Percentiles rank a stretch among this genome's conserved stretches.
Conservation (phyloP, 1,284 basidiomycete genomes). For the Stereum hirsutum region DNA sequence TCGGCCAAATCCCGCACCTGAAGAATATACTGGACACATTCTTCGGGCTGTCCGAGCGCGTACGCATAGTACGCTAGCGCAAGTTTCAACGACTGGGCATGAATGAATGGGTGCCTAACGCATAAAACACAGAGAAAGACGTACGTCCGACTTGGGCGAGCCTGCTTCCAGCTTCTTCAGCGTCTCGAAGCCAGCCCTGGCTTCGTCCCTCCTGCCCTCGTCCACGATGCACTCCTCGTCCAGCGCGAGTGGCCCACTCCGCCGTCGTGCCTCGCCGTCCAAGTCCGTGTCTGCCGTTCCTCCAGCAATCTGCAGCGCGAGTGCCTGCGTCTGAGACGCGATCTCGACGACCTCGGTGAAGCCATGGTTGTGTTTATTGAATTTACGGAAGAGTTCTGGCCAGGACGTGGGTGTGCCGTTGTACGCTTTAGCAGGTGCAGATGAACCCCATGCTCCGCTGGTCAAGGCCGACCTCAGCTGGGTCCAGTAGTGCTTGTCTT, state of each 20-base stretch:
- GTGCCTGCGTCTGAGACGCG: slow-evolving; percentile 53
- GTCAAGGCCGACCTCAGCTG: slow-evolving; percentile 61
- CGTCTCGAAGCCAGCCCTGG: slow-evolving; percentile 34
- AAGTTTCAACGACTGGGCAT: slow-evolving; percentile 44
- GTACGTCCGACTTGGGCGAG: slow-evolving; percentile 49
- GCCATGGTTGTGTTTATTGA: slow-evolving; percentile 75
- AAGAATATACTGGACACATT: slow-evolving; percentile 52
- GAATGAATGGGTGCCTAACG: slow-evolving; percentile 4
- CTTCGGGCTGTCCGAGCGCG: slow-evolving; percentile 55
- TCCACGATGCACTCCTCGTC: slow-evolving; percentile 47
- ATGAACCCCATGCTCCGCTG: slow-evolving; percentile 58
- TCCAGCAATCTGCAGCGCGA: slow-evolving; percentile 49
- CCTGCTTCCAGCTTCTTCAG: slow-evolving; percentile 35
- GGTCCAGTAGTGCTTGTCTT: slow-evolving; percentile 66
- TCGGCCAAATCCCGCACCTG: slow-evolving; percentile 45
- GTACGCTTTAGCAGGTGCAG: slow-evolving; percentile 51
- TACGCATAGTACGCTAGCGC: slow-evolving; percentile 71
- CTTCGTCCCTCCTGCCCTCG: slow-evolving; percentile 47
- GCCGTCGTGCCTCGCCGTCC: slow-evolving; percentile 32
- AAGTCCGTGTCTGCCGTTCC: slow-evolving; percentile 23
- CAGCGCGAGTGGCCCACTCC: slow-evolving; percentile 32
- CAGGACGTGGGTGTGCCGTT: slow-evolving; percentile 56
- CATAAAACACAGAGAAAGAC: slow-evolving; percentile 20
- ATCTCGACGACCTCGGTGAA: slow-evolving; percentile 54
- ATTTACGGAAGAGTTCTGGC: slow-evolving; percentile 79